These are phyloP conservation scores for Cladosporium halotolerans DNA, from an alignment of 2,329 filamentous ascomycete species.

Conservation along the genomic window DNA sequence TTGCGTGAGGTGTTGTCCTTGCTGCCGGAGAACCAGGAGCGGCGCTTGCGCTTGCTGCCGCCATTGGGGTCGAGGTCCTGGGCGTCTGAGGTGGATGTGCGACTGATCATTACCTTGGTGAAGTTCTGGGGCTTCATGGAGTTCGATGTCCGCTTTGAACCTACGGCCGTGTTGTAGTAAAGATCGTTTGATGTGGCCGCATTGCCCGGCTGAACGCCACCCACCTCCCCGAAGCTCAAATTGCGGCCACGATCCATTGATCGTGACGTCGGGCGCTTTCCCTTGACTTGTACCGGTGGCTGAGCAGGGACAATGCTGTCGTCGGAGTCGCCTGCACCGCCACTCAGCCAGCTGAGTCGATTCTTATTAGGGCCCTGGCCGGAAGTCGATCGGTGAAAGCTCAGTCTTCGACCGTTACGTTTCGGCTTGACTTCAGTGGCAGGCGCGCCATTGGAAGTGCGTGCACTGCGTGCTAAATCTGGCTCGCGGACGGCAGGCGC, in stretches of 20 bases:
- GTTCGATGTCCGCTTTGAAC: not conserved
- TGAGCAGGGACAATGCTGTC: slow-evolving; percentile 1
- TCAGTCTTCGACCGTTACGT: not conserved
- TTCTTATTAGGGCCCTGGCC: slow-evolving; percentile 7
- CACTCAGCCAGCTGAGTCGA: slow-evolving; percentile 5
- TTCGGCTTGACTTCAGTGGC: not conserved
- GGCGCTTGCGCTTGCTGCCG: slow-evolving; percentile 8
- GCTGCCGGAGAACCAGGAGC: slow-evolving; percentile 7
- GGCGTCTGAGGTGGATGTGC: not conserved
- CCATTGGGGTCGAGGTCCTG: not conserved
- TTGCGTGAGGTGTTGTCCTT: not conserved
- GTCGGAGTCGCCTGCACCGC: slow-evolving; percentile 1
- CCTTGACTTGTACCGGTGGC: not conserved
- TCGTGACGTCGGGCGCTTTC: not conserved
- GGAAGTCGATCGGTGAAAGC: not conserved
- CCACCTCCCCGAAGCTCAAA: not conserved
- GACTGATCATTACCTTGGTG: not conserved
- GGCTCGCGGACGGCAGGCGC: not conserved
- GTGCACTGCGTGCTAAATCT: too few species aligned
- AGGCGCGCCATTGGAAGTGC: too few species aligned
- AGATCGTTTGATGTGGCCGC: slow-evolving; percentile 6
- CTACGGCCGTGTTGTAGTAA: not conserved
- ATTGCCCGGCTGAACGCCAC: not conserved
- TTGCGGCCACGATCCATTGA: not conserved
- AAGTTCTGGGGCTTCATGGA: slow-evolving; percentile 3